phyloP scores from a whole-genome alignment of 768 basidiomycete species.

The Strobilomyces echinocephalus region DNA sequence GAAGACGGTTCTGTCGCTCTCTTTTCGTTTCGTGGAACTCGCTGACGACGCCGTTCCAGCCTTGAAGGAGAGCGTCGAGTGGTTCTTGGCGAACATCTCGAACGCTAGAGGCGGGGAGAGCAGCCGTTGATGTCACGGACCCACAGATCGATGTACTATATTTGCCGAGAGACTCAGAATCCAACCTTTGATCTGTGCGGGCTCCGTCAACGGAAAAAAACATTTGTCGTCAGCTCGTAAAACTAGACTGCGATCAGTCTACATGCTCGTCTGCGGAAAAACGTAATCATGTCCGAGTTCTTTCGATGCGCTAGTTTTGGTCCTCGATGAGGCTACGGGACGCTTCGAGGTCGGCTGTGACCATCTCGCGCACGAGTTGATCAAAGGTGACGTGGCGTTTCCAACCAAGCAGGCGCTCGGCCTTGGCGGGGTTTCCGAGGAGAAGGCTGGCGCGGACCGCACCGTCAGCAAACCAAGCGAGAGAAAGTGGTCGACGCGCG shows the following conservation, averaged over 20 bases:
- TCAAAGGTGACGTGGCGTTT: conserved; percentile 83
- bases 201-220: neutral
- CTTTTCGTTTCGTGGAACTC: neutral
- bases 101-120: conserved; percentile 57
- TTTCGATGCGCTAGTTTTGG: conserved; percentile 52
- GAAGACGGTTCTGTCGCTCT: conserved; percentile 53
- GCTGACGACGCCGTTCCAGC: conserved; percentile 41
- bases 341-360: conserved; percentile 72
- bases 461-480: neutral
- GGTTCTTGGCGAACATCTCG: conserved; percentile 83
- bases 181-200: neutral
- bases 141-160: conserved; percentile 6
- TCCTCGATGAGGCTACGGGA: conserved; percentile 74
- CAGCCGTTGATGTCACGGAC: conserved; percentile 11
- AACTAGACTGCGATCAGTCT: conserved; percentile 1
- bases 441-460: conserved; percentile 52
- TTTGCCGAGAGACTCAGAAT: neutral
- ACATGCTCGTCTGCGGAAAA: conserved; percentile 1
- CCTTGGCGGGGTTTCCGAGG: conserved; percentile 85
- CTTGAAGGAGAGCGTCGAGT: conserved; percentile 70
- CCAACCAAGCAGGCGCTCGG: conserved; percentile 86
- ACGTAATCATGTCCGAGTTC: neutral
- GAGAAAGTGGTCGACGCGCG: neutral
- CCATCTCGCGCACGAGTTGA: conserved; percentile 88
- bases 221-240: neutral